These are phyloP conservation scores for Coemansia sp. DNA, from an alignment of 192 early-diverging fungal species.

Conservation along the genomic window DNA sequence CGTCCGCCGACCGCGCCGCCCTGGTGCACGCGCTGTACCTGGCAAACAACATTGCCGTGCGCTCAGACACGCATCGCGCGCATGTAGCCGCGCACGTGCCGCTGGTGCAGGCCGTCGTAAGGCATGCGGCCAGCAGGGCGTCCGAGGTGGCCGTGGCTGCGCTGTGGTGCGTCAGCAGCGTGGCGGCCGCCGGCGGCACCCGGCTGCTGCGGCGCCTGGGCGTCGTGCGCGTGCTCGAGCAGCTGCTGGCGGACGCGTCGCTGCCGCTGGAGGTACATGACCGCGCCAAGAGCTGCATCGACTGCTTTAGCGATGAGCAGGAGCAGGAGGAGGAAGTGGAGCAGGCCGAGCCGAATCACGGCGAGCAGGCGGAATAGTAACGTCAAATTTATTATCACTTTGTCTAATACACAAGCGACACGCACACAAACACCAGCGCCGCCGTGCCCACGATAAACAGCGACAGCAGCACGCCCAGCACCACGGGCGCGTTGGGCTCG, in stretches of 20 bases:
- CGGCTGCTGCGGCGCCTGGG: conserved; percentile 14
- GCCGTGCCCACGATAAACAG: conserved; percentile 32
- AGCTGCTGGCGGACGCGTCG: conserved; percentile 16
- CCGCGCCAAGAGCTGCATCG: conserved; percentile 45
- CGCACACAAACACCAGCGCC: conserved; percentile 5
- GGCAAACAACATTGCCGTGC: conserved; percentile 40
- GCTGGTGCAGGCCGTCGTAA: conserved; percentile 26
- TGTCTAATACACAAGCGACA: conserved; percentile 9
- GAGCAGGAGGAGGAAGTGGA: no score
- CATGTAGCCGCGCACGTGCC: conserved; percentile 15
- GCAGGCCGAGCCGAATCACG: no score
- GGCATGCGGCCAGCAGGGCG: conserved; percentile 4
- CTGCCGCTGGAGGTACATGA: conserved; percentile 37
- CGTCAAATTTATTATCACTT: no score
- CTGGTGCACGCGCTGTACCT: conserved; percentile 41
- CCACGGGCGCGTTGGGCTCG: conserved; percentile 18
- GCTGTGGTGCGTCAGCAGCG: conserved; percentile 49
- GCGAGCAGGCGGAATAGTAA: no score
- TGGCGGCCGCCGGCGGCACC: conserved; percentile 15
- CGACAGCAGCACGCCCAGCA: conserved; percentile 37
- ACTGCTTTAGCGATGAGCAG: conserved; percentile 23
- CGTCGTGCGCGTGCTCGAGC: conserved; percentile 18
- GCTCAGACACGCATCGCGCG: conserved; percentile 18
- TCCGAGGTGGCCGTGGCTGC: conserved; percentile 41
- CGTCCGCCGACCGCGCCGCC: conserved; percentile 7